These are phyloP conservation scores for Spinellus fusiger DNA, from an alignment of 192 early-diverging fungal genomes.

Conservation along the genomic window DNA sequence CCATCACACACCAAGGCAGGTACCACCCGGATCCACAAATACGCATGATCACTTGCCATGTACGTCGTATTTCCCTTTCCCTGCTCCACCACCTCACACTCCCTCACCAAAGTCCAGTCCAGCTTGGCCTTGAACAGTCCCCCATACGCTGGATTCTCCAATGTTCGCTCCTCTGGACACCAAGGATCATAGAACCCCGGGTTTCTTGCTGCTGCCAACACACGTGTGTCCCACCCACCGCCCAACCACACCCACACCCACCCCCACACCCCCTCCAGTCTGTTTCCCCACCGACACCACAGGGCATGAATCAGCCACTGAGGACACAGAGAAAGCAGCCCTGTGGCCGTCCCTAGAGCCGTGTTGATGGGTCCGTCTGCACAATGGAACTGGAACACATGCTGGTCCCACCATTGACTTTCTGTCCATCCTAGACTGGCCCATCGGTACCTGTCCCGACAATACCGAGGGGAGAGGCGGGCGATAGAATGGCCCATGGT, in stretches of 20 bases:
- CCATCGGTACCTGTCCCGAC: conserved; percentile 59
- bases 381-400: conserved; percentile 49
- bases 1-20: not conserved
- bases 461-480: conserved; percentile 57
- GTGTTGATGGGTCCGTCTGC: conserved; percentile 38
- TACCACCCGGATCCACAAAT: conserved; percentile 51
- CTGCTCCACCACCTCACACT: conserved; percentile 42
- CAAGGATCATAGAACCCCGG: conserved; percentile 76
- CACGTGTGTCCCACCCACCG: too few species aligned
- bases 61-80: conserved; percentile 62
- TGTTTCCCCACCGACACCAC: not conserved
- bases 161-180: conserved; percentile 52
- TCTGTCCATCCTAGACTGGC: conserved; percentile 58
- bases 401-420: conserved; percentile 62
- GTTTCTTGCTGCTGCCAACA: conserved; percentile 50
- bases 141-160: conserved; percentile 53
- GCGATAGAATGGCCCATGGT: conserved; percentile 75
- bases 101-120: conserved; percentile 65
- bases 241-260: conserved; percentile 36
- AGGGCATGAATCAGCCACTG: not conserved
- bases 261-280: conserved; percentile 8
- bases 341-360: conserved; percentile 24
- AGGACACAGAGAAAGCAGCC: not conserved
- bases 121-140: conserved; percentile 67
- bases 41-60: conserved; percentile 64